Base-by-base conservation (phyloP, 2,329 filamentous ascomycete genomes). In the Ophiostoma ulmi region DNA sequence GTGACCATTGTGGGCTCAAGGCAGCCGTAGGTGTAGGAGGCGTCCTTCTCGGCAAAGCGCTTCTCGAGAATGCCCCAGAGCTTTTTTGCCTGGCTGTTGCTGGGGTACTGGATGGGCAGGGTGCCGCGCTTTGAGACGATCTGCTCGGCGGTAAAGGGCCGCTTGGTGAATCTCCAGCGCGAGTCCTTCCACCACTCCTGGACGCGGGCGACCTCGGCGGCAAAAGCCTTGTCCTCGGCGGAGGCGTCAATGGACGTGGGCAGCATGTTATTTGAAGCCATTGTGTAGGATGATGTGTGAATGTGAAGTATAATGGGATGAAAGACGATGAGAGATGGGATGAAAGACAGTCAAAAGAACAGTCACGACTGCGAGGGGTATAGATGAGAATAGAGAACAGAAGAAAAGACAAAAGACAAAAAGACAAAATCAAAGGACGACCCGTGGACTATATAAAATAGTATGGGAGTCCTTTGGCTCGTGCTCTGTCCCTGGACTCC, bases 1-100 rank as follows among this genome's bases (percentile, higher is more conserved):
- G 95, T 98, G 79, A 99, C 87, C 92, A 97, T 97, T 71, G 97
- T 97, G 13, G 95, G 95, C 79, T 99, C 95, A 74, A 99, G 86
- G 82, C 95, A 98, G 77, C 95, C 95, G 79, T 97, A 99, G 71
- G 95, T 99, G 83, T 90, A 97, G 81, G 92, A 96, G 67, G 92
- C 92, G 78, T 95, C 91, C 77, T 88, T 88, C 78, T 69, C 61
- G 83, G 91, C 84, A 85, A 95, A 99, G 75, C 93, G 90, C 52
- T 85, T 82, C 83, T 99, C 95, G 48, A 99, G 84, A 73, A 94
- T 94, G 58, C 86, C 86, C 94, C 94, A 99, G 69, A 98, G 85
- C 87, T 99, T 99, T 87, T 97, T 97, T 67, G 91, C 87, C 82
- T 94, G 90, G 22, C 83, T 83, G 80, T 96, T 97, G 83, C 94